Evolutionary conservation across 257 asterid species (phyloP).

Genomic region (Lycium barbarum): DNA sequence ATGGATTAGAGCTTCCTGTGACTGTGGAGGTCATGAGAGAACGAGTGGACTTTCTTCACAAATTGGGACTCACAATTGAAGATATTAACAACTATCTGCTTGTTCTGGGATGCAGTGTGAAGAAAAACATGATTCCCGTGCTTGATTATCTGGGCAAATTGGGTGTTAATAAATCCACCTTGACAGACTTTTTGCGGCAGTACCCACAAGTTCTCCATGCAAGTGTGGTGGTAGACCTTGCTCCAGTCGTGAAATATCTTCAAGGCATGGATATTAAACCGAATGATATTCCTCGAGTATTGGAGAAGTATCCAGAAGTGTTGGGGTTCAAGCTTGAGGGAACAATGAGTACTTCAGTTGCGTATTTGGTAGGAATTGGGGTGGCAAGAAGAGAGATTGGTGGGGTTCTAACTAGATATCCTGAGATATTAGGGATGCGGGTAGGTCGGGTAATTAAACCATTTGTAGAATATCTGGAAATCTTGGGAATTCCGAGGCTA

Average conservation of each 20-base stretch:
- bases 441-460: constrained; percentile 96
- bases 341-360: constrained; percentile 91
- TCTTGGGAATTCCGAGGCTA: constrained; percentile 74
- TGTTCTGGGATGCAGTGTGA: constrained; percentile 97
- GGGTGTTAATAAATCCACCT: constrained; percentile 80
- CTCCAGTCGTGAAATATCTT: constrained; percentile 91
- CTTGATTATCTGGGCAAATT: constrained; percentile 93
- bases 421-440: constrained; percentile 93
- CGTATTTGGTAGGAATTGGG: constrained; percentile 89
- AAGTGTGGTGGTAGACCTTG: constrained; percentile 92
- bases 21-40: constrained; percentile 93
- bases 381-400: constrained; percentile 95
- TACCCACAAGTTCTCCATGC: constrained; percentile 98
- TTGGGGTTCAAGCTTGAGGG: constrained; percentile 94
- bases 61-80: constrained; percentile 82
- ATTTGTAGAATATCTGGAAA: constrained; percentile 82
- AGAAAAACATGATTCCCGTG: constrained; percentile 97
- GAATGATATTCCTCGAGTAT: constrained; percentile 76
- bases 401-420: constrained; percentile 72
- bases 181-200: constrained; percentile 77
- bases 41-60: constrained; percentile 89
- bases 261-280: constrained; percentile 98
- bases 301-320: constrained; percentile 87
- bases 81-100: constrained; percentile 96
- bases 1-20: constrained; percentile 94